Evolutionary conservation across 2,329 filamentous ascomycete genomes (phyloP).

Genomic region (Acrocalymma vagum): DNA sequence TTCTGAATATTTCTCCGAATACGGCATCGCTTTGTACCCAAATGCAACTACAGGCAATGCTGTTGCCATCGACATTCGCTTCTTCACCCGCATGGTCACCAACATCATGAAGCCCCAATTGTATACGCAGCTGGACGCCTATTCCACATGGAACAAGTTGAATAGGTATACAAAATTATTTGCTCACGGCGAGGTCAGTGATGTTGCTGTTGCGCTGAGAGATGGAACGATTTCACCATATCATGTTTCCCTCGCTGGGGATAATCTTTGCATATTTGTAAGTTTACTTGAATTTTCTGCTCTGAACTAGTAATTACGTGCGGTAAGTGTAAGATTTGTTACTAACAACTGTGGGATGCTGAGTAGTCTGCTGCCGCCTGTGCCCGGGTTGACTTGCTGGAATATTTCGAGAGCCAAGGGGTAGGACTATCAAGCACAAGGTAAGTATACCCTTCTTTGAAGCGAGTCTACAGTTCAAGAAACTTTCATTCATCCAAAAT

Average conservation of each 20-base stretch:
- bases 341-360: too few species aligned
- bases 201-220: conserved; percentile 19
- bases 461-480: too few species aligned
- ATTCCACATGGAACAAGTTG: conserved; percentile 5
- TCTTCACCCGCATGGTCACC: too few species aligned
- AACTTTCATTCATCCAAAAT: too few species aligned
- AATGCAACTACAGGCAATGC: too few species aligned
- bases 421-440: conserved; percentile 12
- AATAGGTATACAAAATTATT: conserved; percentile 6
- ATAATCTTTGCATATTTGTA: conserved; percentile 14
- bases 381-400: conserved; percentile 13
- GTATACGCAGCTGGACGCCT: conserved; percentile 12
- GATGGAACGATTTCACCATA: conserved; percentile 20
- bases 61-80: too few species aligned
- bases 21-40: too few species aligned
- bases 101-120: background rate
- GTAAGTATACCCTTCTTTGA: conserved; percentile 6
- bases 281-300: conserved; percentile 1
- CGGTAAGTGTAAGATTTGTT: too few species aligned
- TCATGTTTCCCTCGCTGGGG: conserved; percentile 3
- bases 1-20: too few species aligned
- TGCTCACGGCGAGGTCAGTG: conserved; percentile 6
- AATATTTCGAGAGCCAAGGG: conserved; percentile 21
- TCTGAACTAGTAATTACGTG: background rate
- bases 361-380: conserved; percentile 10